These are phyloP conservation scores for Pichia phayaonensis DNA, from an alignment of 805 yeast species.

Conservation along the genomic window DNA sequence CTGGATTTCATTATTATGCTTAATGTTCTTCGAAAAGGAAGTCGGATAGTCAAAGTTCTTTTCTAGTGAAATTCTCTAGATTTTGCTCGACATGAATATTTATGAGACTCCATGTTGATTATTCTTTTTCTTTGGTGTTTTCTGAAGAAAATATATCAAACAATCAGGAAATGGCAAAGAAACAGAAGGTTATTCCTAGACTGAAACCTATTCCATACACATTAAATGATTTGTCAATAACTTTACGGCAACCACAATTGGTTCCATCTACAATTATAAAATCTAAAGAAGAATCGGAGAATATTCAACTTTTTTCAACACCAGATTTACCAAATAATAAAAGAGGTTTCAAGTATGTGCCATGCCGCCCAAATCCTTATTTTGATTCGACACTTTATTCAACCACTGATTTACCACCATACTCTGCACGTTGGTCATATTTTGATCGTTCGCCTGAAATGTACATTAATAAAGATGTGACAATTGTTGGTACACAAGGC, in stretches of 20 bases:
- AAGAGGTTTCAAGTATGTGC: slow-evolving; percentile 72
- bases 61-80: background rate
- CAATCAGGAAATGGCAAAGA: slow-evolving; percentile 2
- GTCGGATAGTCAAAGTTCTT: too few species aligned
- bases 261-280: slow-evolving; percentile 10
- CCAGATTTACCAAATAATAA: slow-evolving; percentile 81
- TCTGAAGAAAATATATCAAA: background rate
- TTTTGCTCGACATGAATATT: background rate
- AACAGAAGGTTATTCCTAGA: slow-evolving; percentile 21
- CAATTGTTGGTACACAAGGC: slow-evolving; percentile 44
- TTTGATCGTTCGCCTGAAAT: slow-evolving; percentile 67
- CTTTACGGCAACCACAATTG: slow-evolving; percentile 17
- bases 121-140: background rate
- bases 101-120: background rate
- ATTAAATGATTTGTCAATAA: slow-evolving; percentile 20
- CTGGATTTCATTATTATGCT: background rate
- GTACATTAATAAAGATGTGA: slow-evolving; percentile 30
- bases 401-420: slow-evolving; percentile 71
- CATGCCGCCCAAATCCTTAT: slow-evolving; percentile 64
- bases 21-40: too few species aligned
- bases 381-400: slow-evolving; percentile 54
- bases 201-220: slow-evolving; percentile 31
- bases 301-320: slow-evolving; percentile 30
- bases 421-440: slow-evolving; percentile 44
- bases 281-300: slow-evolving; percentile 3